Conservation (phyloP, 345 rosid genomes). For the Populus simonii region DNA sequence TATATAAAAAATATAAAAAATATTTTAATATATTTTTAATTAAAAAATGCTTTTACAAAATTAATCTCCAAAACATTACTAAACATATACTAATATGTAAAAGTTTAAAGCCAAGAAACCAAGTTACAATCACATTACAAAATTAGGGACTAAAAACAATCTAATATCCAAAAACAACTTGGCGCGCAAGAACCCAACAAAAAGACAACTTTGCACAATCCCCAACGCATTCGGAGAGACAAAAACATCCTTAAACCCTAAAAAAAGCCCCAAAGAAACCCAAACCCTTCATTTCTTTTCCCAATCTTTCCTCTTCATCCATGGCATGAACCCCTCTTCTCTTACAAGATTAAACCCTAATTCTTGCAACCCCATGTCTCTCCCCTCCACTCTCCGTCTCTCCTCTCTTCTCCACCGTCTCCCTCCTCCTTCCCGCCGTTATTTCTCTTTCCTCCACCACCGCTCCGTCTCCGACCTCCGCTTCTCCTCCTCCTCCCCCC, state of each 20-base stretch:
- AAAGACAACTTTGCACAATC: neutral
- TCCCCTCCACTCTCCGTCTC: conserved; percentile 63
- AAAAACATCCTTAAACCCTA: neutral
- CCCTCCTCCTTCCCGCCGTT: conserved; percentile 19
- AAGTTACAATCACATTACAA: too few relatives aligned
- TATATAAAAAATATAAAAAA: too few relatives aligned
- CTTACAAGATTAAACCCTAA: conserved; percentile 23
- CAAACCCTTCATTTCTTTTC: neutral
- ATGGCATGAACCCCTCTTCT: conserved; percentile 43
- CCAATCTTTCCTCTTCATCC: neutral
- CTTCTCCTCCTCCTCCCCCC: conserved; percentile 21
- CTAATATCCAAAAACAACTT: neutral
- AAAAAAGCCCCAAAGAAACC: neutral
- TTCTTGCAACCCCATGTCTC: conserved; percentile 43
- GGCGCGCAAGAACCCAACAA: conserved; percentile 1
- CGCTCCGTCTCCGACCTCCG: conserved; percentile 41
- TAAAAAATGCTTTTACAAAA: too few relatives aligned
- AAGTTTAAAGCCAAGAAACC: neutral
- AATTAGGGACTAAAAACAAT: neutral
- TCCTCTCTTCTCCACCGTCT: conserved; percentile 48
- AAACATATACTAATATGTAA: too few relatives aligned
- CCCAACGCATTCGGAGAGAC: neutral
- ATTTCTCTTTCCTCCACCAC: conserved; percentile 24
- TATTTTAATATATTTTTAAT: too few relatives aligned
- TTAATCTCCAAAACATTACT: too few relatives aligned